phyloP scores from a whole-genome alignment of 495 filamentous ascomycete species.

The Neurospora sp. region DNA sequence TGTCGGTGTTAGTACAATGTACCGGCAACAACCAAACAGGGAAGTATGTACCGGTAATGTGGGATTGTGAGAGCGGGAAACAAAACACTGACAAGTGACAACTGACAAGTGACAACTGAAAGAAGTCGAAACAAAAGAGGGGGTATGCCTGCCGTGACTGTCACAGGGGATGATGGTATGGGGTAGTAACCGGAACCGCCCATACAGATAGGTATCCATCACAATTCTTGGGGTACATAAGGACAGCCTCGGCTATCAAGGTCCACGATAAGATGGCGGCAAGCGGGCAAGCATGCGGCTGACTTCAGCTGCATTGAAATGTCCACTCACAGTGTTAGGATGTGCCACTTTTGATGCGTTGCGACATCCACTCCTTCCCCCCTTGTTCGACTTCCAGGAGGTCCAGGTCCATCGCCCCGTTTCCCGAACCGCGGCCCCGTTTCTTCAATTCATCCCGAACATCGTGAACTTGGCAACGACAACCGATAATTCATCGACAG shows the following conservation, averaged over 20 bases:
- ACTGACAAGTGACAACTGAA: not conserved
- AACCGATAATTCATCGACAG: not conserved
- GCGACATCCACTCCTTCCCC: not conserved
- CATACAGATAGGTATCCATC: not conserved
- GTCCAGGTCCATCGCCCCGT: not conserved
- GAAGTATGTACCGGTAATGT: not conserved
- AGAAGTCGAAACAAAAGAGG: not conserved
- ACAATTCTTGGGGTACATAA: not conserved
- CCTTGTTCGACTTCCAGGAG: not conserved
- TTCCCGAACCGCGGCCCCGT: not conserved
- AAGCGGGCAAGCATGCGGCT: not conserved
- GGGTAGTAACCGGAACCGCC: not conserved
- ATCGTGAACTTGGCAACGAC: not conserved
- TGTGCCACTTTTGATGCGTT: not conserved
- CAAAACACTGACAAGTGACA: not conserved
- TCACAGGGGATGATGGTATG: not conserved
- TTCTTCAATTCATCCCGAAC: not conserved
- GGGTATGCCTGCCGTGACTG: not conserved
- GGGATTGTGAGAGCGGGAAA: not conserved
- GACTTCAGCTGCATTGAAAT: not conserved
- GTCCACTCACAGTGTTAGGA: not conserved
- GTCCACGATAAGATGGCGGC: not conserved
- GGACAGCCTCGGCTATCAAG: not conserved
- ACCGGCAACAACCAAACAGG: not conserved
- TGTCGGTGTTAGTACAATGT: not conserved